Base-by-base conservation (phyloP, 768 basidiomycete genomes). In the Mycena olivaceomarginata region DNA sequence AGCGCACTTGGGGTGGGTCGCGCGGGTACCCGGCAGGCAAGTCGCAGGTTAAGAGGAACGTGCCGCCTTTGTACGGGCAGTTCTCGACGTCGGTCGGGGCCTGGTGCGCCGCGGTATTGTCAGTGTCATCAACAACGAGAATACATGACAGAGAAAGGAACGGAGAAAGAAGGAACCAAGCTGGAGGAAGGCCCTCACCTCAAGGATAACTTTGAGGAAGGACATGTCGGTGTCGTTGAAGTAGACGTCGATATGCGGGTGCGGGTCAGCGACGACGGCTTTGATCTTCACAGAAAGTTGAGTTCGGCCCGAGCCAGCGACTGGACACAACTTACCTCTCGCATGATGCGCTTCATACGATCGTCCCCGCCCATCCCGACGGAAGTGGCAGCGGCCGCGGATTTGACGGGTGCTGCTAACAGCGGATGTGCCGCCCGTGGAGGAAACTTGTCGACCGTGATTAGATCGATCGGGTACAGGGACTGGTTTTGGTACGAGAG, bases 1-100 rank as follows among this genome's bases (percentile, higher is more conserved):
- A 84, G 39, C 84, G 74, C 13, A 84, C 78, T 67, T 83, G 81
- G 2, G 84, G 84, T 4, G 84, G 81, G 65, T 83, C 81, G 53
- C 84, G 80, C 13, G 84, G 83, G 71, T 84, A 84, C 22, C 74
- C 79, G 2, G 71, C 74, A 13, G 83, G 83, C 13, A 83, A 56
- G 62, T 82, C 81, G 46, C 82, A 83, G 0, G 83, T 84, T 3
- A 84, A 71, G 6, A 83, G 72, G 76, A 82, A 83, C 11, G 77
- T 78, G 1, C 84, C 83, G 48, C 80, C 80, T 10, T 77, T 80
- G 70, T 83, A 84, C 13, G 82, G 82, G 65, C 84, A 83, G 62
- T 79, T 68, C 6, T 80, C 78, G 1, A 77, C 78, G 39, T 83
- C 83, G 11, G 56, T 77, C 4, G 84, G 84, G 4, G 84, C 84